A percentile compares a stretch with the other conserved stretches of the same genome.
Evolutionary conservation across 768 basidiomycete genomes (phyloP).

Genomic region (Flagelloscypha sp.): DNA sequence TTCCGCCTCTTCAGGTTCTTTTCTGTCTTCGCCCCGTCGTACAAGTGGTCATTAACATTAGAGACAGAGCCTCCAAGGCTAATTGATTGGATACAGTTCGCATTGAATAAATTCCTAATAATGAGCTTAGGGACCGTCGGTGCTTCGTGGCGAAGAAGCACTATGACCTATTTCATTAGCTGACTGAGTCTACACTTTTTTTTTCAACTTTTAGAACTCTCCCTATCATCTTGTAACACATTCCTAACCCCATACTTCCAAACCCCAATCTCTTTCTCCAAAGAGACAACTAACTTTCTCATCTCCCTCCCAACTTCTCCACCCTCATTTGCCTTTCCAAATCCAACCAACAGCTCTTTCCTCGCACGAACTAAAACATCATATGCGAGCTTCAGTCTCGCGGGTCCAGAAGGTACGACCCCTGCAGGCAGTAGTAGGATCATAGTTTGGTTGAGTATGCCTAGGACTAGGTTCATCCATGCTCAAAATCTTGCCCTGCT

Average conservation of each 20-base stretch:
- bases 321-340: conserved; percentile 62
- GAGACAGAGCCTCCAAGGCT: too few relatives aligned
- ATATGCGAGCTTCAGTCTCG: conserved; percentile 54
- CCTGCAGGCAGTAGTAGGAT: conserved; percentile 7
- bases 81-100: too few relatives aligned
- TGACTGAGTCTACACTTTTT: too few relatives aligned
- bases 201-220: too few relatives aligned
- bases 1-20: too few relatives aligned
- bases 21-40: too few relatives aligned
- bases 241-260: conserved; percentile 61
- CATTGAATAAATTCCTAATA: too few relatives aligned
- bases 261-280: conserved; percentile 67
- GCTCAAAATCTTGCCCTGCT: conserved; percentile 73
- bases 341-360: conserved; percentile 57
- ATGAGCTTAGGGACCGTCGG: too few relatives aligned
- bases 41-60: too few relatives aligned
- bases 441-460: conserved; percentile 11
- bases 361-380: conserved; percentile 57
- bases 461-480: conserved; percentile 63
- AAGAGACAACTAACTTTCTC: conserved; percentile 44
- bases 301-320: conserved; percentile 63
- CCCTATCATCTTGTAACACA: conserved; percentile 44
- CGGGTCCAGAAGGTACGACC: conserved; percentile 51
- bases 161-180: too few relatives aligned
- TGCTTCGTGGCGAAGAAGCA: too few relatives aligned